Percentiles rank a stretch among this genome's conserved stretches.
These are phyloP conservation scores for Cydonia oblonga DNA, from an alignment of 331 rosid genomes.

Conservation along the genomic window DNA sequence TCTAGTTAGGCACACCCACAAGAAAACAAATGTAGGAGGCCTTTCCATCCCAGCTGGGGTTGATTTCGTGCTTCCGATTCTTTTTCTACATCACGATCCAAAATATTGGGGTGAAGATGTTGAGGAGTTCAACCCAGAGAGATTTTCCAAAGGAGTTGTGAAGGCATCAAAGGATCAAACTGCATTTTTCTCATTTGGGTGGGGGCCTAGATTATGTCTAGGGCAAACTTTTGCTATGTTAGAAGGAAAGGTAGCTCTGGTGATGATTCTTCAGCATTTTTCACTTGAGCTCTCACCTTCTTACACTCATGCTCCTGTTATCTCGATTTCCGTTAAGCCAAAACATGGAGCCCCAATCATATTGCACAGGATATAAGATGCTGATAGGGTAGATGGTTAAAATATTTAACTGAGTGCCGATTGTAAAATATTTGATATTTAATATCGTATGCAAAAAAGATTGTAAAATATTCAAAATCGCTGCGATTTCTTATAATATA, in stretches of 20 bases:
- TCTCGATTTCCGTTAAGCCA: slow-evolving; percentile 14
- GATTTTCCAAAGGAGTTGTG: slow-evolving; percentile 27
- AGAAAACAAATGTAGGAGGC: slow-evolving; percentile 14
- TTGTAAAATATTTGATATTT: too few species aligned
- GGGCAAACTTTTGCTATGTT: slow-evolving; percentile 37
- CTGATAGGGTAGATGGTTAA: background rate
- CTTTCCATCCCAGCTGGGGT: slow-evolving; percentile 20
- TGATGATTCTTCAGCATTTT: slow-evolving; percentile 35
- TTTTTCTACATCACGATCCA: slow-evolving; percentile 24
- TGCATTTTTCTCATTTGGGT: slow-evolving; percentile 36
- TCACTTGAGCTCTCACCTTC: slow-evolving; percentile 38
- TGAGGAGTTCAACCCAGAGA: slow-evolving; percentile 28
- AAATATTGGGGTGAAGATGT: slow-evolving; percentile 27
- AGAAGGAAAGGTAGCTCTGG: slow-evolving; percentile 31
- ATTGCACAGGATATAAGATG: slow-evolving; percentile 7
- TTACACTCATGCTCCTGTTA: slow-evolving; percentile 30
- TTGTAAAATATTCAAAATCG: background rate
- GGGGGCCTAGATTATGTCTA: slow-evolving; percentile 37
- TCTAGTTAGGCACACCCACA: too few species aligned
- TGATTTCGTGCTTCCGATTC: background rate
- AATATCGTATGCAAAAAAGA: too few species aligned
- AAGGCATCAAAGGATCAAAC: slow-evolving; percentile 22
- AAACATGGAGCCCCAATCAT: slow-evolving; percentile 38
- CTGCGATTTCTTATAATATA: background rate
- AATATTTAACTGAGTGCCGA: too few species aligned